Percentiles rank a stretch among this genome's conserved stretches.
Conservation (phyloP, 495 filamentous ascomycete genomes). For the Apiosordaria backusii region DNA sequence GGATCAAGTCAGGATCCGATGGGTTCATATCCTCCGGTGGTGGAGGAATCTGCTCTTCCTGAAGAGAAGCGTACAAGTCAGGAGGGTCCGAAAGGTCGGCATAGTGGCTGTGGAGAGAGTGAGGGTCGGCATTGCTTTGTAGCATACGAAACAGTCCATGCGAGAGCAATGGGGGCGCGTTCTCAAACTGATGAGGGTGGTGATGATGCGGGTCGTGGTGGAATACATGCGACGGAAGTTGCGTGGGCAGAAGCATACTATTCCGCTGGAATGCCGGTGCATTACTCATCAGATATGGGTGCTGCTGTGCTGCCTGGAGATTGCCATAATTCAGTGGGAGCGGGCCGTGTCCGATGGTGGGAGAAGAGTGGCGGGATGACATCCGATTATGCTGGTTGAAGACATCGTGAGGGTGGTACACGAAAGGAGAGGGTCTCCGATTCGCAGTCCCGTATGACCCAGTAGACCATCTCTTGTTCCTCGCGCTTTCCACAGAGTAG, state of each 20-base stretch:
- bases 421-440: conserved; percentile 53
- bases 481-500: conserved; percentile 56
- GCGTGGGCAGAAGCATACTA: conserved; percentile 46
- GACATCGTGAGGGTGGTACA: conserved; percentile 51
- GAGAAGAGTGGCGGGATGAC: conserved; percentile 52
- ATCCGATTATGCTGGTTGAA: conserved; percentile 44
- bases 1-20: conserved; percentile 62
- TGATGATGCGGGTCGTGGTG: conserved; percentile 44
- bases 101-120: conserved; percentile 58
- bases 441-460: conserved; percentile 57
- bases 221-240: conserved; percentile 46
- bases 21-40: conserved; percentile 74
- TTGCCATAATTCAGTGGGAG: conserved; percentile 52
- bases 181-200: conserved; percentile 47
- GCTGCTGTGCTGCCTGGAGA: conserved; percentile 50
- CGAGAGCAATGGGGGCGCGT: conserved; percentile 53
- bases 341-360: conserved; percentile 50
- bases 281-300: conserved; percentile 50
- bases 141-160: conserved; percentile 65
- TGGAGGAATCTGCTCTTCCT: conserved; percentile 63
- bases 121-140: conserved; percentile 63
- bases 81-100: conserved; percentile 65
- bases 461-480: conserved; percentile 70
- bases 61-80: conserved; percentile 66
- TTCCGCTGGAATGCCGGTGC: conserved; percentile 42